Percentiles rank a stretch among this genome's conserved stretches.
Conservation (phyloP, 1,284 basidiomycete genomes). For the Puccinia horiana region DNA sequence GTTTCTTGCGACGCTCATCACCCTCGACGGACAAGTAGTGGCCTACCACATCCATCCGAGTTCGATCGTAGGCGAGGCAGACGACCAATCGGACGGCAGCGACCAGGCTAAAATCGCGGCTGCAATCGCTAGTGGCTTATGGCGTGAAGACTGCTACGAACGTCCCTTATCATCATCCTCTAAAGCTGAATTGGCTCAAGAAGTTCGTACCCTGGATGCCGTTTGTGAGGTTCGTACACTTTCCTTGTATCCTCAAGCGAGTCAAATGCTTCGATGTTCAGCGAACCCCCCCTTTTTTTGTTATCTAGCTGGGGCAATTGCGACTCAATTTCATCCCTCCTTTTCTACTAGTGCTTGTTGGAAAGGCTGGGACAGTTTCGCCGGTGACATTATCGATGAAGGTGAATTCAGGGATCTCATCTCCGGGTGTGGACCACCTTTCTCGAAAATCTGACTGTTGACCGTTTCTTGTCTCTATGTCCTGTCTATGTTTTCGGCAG, state of each 20-base stretch:
- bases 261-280: not conserved
- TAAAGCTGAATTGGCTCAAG: not conserved
- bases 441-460: not conserved
- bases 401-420: not conserved
- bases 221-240: constrained; percentile 14
- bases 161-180: constrained; percentile 12
- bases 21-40: constrained; percentile 29
- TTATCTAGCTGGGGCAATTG: not conserved
- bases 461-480: not conserved
- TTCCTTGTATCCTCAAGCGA: not conserved
- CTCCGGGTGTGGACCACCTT: not conserved
- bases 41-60: constrained; percentile 29
- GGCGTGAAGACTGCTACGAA: constrained; percentile 32
- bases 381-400: constrained; percentile 9
- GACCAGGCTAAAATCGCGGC: constrained; percentile 29
- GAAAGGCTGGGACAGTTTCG: constrained; percentile 19
- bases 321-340: constrained; percentile 15
- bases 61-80: constrained; percentile 4
- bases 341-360: constrained; percentile 25
- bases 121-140: constrained; percentile 30
- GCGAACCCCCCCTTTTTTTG: not conserved
- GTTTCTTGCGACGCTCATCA: constrained; percentile 21
- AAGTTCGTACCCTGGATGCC: constrained; percentile 17
- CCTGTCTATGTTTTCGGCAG: constrained; percentile 2
- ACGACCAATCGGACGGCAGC: constrained; percentile 26